These are phyloP conservation scores for Pichia ethanolica DNA, from an alignment of 805 yeast genomes.

Conservation along the genomic window DNA sequence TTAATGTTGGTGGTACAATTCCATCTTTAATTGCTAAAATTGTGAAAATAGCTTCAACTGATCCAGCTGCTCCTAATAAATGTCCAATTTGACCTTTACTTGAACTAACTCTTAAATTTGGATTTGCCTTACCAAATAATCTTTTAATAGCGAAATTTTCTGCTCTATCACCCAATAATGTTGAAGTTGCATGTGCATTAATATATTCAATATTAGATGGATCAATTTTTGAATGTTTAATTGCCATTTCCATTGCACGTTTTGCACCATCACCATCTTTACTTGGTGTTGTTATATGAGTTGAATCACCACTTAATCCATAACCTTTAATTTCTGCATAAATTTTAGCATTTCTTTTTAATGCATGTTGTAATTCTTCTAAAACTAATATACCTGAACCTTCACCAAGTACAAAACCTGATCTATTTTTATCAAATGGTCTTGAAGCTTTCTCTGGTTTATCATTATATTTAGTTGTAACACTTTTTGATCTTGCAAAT, in stretches of 20 bases:
- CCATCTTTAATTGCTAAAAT: constrained; percentile 53
- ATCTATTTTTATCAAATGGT: constrained; percentile 75
- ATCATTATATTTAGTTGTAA: constrained; percentile 57
- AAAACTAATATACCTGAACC: constrained; percentile 80
- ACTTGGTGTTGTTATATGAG: constrained; percentile 88
- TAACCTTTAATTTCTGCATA: constrained; percentile 82
- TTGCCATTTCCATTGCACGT: constrained; percentile 74
- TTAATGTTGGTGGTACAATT: constrained; percentile 72
- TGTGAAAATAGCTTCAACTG: constrained; percentile 83
- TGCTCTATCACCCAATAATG: constrained; percentile 80
- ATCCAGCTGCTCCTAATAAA: constrained; percentile 91
- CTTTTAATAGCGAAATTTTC: constrained; percentile 69
- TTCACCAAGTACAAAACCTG: constrained; percentile 90
- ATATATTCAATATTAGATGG: constrained; percentile 59
- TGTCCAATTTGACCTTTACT: constrained; percentile 94
- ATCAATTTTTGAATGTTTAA: constrained; percentile 41
- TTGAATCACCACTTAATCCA: constrained; percentile 87
- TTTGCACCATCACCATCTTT: constrained; percentile 79
- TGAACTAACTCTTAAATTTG: constrained; percentile 54
- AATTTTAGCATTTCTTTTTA: constrained; percentile 52
- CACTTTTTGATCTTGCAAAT: constrained; percentile 81
- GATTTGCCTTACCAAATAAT: constrained; percentile 35
- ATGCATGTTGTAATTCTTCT: constrained; percentile 74
- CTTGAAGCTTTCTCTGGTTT: constrained; percentile 62
- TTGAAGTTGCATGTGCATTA: constrained; percentile 97